Conservation (phyloP, 2,329 filamentous ascomycete genomes). For the Pseudopithomyces chartarum region DNA sequence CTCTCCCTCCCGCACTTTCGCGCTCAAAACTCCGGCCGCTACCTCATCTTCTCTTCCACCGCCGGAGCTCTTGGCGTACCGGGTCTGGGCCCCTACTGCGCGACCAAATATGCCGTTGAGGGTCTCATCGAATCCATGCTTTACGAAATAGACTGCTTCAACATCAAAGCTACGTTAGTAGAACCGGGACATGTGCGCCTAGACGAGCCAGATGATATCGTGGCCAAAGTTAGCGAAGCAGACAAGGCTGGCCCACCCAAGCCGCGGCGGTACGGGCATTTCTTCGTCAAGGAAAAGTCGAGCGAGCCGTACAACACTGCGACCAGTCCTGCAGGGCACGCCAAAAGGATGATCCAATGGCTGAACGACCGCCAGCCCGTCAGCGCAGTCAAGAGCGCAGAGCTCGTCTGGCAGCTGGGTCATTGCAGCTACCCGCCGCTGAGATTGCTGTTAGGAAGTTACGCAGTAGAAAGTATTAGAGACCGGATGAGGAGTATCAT, state of each 20-base stretch:
- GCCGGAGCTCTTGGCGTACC: conserved; percentile 92
- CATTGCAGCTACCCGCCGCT: conserved; percentile 95
- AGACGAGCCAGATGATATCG: conserved; percentile 71
- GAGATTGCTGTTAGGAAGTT: conserved; percentile 84
- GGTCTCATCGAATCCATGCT: conserved; percentile 95
- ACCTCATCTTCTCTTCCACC: conserved; percentile 93
- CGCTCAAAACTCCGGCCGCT: conserved; percentile 73
- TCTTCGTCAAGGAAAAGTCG: conserved; percentile 81
- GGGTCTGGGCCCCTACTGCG: conserved; percentile 90
- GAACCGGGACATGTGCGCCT: conserved; percentile 87
- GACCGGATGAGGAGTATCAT: conserved; percentile 89
- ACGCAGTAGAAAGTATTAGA: conserved; percentile 93
- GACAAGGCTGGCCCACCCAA: conserved; percentile 30
- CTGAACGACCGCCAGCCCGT: conserved; percentile 89
- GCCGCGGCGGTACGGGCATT: conserved; percentile 86
- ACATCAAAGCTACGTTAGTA: conserved; percentile 91
- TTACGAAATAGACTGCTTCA: conserved; percentile 90
- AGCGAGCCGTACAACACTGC: conserved; percentile 77
- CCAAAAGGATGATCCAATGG: conserved; percentile 92
- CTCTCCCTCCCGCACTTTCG: conserved; percentile 86
- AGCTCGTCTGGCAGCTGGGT: conserved; percentile 89
- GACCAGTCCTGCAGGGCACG: conserved; percentile 84
- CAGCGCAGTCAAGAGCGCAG: conserved; percentile 88
- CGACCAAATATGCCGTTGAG: conserved; percentile 96
- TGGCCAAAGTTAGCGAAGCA: conserved; percentile 4